These are phyloP conservation scores for Escovopsis sp. DNA, from an alignment of 2,329 filamentous ascomycete species.

Conservation along the genomic window DNA sequence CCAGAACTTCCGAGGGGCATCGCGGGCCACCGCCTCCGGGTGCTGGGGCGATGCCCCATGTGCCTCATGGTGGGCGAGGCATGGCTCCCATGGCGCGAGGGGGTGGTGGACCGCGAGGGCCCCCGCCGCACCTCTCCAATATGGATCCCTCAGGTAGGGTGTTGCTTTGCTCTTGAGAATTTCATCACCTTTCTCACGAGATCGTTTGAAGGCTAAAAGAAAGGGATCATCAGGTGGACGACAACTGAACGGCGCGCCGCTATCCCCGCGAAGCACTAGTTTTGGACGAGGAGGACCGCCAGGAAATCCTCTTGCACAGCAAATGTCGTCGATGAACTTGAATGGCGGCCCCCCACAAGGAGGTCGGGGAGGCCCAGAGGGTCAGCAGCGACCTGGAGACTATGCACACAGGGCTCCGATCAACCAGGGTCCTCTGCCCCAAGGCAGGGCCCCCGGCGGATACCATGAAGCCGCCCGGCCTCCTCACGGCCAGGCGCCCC, in stretches of 20 bases:
- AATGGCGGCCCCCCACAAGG: slow-evolving; percentile 12
- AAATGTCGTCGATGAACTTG: slow-evolving; percentile 22
- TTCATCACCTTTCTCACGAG: too few relatives aligned
- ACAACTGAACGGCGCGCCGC: slow-evolving; percentile 15
- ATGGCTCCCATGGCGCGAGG: slow-evolving; percentile 15
- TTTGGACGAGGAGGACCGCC: slow-evolving; percentile 11
- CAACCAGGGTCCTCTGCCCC: slow-evolving; percentile 8
- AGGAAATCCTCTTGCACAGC: slow-evolving; percentile 14
- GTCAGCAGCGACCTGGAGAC: slow-evolving; percentile 12
- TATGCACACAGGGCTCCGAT: slow-evolving; percentile 9
- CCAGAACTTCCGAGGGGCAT: slow-evolving; percentile 21
- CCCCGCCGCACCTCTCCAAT: slow-evolving; percentile 18
- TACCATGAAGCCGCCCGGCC: slow-evolving; percentile 16
- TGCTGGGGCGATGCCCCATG: too few relatives aligned
- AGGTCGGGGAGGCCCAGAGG: slow-evolving; percentile 13
- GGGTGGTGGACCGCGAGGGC: slow-evolving; percentile 26
- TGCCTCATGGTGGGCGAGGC: slow-evolving; percentile 12
- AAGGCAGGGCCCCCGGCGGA: slow-evolving; percentile 16
- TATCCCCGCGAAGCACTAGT: slow-evolving; percentile 13
- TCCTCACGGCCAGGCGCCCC: slow-evolving; percentile 12
- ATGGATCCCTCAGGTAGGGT: slow-evolving; percentile 28
- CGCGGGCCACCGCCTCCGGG: slow-evolving; percentile 9
- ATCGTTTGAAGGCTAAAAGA: neutral
- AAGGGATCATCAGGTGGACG: slow-evolving; percentile 8
- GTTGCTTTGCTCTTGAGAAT: neutral